Conservation (phyloP, 306 rosid genomes). For the Ormosia emarginata region DNA sequence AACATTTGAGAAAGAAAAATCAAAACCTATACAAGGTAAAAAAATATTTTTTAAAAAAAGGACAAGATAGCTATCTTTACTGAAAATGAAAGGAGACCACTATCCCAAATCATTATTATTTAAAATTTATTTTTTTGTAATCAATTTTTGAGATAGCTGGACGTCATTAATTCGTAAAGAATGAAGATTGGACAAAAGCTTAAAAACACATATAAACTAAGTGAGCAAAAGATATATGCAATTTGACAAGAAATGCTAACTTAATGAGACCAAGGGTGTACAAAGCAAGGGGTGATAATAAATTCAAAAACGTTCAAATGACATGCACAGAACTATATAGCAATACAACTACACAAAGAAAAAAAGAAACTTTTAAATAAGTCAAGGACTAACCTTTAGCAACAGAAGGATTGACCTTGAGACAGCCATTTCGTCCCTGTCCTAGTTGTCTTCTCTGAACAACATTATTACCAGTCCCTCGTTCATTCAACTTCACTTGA, state of each 20-base stretch:
- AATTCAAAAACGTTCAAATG: slow-evolving; percentile 2
- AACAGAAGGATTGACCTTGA: slow-evolving; percentile 25
- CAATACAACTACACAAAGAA: neutral
- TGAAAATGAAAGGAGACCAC: neutral
- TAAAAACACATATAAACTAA: neutral
- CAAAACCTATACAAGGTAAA: slow-evolving; percentile 11
- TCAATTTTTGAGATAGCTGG: neutral
- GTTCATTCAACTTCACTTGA: slow-evolving; percentile 26
- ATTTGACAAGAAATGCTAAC: neutral
- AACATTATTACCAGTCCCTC: slow-evolving; percentile 12
- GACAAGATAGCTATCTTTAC: neutral
- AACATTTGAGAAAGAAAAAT: slow-evolving; percentile 20
- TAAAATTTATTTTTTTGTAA: neutral
- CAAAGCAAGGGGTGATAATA: neutral
- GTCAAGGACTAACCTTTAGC: slow-evolving; percentile 42
- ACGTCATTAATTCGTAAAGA: neutral
- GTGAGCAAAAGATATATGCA: neutral
- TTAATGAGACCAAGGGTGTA: neutral
- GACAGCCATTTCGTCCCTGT: slow-evolving; percentile 26
- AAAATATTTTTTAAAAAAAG: neutral
- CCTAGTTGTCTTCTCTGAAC: slow-evolving; percentile 31
- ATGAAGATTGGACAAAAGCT: neutral
- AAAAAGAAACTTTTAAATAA: neutral
- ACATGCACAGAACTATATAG: slow-evolving; percentile 4
- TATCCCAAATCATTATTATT: neutral